Evolutionary conservation across 306 rosid genomes (phyloP).

Genomic region (Betula pendula): DNA sequence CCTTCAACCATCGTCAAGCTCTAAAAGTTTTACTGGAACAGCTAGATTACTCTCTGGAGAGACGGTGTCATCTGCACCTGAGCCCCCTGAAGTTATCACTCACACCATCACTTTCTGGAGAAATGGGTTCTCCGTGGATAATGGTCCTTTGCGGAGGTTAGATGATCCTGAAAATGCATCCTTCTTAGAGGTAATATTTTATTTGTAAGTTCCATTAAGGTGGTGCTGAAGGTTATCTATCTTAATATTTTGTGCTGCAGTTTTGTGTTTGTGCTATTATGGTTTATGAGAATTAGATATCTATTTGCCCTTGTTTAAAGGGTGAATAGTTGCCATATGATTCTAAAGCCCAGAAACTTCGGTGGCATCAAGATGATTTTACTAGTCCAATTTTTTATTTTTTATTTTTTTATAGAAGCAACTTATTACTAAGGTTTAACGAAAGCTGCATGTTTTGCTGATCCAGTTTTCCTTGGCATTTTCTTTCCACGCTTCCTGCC

Average conservation of each 20-base stretch:
- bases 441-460: not conserved
- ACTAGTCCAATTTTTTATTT: too few species aligned
- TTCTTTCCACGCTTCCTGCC: not conserved
- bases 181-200: slow-evolving; percentile 67
- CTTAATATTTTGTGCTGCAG: slow-evolving; percentile 1
- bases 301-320: not conserved
- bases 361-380: not conserved
- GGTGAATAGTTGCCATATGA: not conserved
- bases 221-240: not conserved
- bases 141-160: slow-evolving; percentile 67
- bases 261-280: not conserved
- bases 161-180: slow-evolving; percentile 85
- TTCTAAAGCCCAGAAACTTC: not conserved
- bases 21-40: slow-evolving; percentile 70
- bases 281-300: not conserved
- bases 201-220: slow-evolving; percentile 6
- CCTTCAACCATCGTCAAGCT: slow-evolving; percentile 46
- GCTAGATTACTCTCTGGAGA: slow-evolving; percentile 91
- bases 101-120: slow-evolving; percentile 82
- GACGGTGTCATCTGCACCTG: slow-evolving; percentile 61
- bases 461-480: not conserved
- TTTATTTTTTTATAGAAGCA: not conserved
- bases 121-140: slow-evolving; percentile 78
- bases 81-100: slow-evolving; percentile 42
- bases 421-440: not conserved